Evolutionary conservation across 257 asterid species (phyloP).

Genomic region (Rehmannia glutinosa): DNA sequence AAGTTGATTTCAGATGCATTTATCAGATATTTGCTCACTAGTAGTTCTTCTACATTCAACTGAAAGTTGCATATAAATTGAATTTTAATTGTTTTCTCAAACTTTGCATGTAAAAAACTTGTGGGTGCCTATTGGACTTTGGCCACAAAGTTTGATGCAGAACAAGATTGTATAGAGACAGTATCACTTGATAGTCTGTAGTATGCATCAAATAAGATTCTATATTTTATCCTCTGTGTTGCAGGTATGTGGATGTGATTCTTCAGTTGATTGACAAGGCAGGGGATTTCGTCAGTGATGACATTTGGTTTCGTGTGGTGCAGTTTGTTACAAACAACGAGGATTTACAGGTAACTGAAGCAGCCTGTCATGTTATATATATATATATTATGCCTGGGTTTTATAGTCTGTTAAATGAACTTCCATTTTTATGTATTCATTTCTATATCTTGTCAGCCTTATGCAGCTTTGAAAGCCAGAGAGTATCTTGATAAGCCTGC

Average conservation of each 20-base stretch:
- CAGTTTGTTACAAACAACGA: conserved; percentile 92
- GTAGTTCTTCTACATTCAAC: conserved; percentile 3
- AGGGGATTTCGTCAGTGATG: conserved; percentile 96
- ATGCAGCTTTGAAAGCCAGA: conserved; percentile 89
- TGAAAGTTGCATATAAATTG: conserved; percentile 5
- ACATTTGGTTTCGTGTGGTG: conserved; percentile 97
- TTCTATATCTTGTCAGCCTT: conserved; percentile 51
- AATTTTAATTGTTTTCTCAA: not conserved
- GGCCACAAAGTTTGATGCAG: not conserved
- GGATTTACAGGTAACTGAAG: conserved; percentile 76
- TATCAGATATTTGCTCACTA: not conserved
- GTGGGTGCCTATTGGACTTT: not conserved
- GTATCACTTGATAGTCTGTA: not conserved
- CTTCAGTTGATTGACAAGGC: conserved; percentile 99
- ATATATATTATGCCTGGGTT: not conserved
- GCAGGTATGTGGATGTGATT: conserved; percentile 94
- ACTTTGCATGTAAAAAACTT: not conserved
- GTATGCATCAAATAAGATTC: conserved; percentile 9
- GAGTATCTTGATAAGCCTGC: conserved; percentile 95
- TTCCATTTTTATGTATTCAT: conserved; percentile 13
- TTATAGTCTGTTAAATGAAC: conserved; percentile 15
- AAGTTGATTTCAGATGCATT: not conserved
- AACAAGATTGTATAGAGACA: not conserved
- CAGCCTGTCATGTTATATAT: conserved; percentile 10
- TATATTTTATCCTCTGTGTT: conserved; percentile 10